These are phyloP conservation scores for Ophiostoma ips DNA, from an alignment of 2,329 filamentous ascomycete genomes.

Conservation along the genomic window DNA sequence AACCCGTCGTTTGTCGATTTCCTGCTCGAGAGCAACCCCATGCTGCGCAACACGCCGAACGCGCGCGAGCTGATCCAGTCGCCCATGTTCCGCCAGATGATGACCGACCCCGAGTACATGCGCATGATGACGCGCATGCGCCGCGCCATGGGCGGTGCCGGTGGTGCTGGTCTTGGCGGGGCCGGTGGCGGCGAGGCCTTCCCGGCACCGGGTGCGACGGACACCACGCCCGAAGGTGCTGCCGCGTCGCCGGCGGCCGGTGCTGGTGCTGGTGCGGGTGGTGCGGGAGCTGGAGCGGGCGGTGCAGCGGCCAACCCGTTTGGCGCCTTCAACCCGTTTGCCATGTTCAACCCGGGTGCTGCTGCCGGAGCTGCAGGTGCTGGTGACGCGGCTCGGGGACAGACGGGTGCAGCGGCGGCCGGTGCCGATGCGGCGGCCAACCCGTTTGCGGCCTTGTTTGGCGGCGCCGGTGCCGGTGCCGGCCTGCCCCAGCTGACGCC, in stretches of 20 bases:
- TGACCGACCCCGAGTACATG: conserved; percentile 80
- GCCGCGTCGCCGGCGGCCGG: conserved; percentile 18
- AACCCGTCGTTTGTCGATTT: conserved; percentile 92
- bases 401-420: no score
- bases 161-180: conserved; percentile 28
- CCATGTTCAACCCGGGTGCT: background rate
- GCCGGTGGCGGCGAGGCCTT: conserved; percentile 37
- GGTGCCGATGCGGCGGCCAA: conserved; percentile 6
- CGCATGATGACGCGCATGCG: conserved; percentile 74
- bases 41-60: conserved; percentile 58
- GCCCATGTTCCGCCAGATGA: conserved; percentile 78
- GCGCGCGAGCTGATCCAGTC: conserved; percentile 78
- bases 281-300: conserved; percentile 4
- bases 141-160: conserved; percentile 45
- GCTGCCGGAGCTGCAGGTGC: background rate
- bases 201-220: conserved; percentile 81
- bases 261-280: conserved; percentile 2
- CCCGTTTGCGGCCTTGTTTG: conserved; percentile 32
- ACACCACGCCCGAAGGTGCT: conserved; percentile 55
- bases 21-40: conserved; percentile 85
- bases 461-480: background rate
- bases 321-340: conserved; percentile 19
- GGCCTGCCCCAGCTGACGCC: conserved; percentile 34
- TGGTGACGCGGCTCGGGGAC: background rate
- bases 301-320: conserved; percentile 24